These are phyloP conservation scores for Peziza echinospora DNA, from an alignment of 495 filamentous ascomycete genomes.

Conservation along the genomic window DNA sequence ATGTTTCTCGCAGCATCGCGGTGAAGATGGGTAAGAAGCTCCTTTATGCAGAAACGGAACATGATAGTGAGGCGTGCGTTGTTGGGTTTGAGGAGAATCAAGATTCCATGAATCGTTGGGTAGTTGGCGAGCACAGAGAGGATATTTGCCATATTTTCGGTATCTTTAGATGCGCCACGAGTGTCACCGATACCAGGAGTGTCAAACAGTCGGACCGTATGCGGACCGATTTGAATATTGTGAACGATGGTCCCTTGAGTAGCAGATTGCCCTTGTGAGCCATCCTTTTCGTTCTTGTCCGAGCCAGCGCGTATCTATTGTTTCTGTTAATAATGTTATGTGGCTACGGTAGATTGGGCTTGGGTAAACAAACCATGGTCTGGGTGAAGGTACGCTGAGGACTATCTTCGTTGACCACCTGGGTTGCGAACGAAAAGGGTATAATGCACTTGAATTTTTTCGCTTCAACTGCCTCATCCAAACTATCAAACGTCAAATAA, in stretches of 20 bases:
- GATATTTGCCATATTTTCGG: slow-evolving; percentile 26
- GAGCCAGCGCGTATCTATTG: slow-evolving; percentile 17
- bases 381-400: neutral
- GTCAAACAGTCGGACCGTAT: slow-evolving; percentile 24
- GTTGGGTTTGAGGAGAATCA: slow-evolving; percentile 29
- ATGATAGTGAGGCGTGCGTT: slow-evolving; percentile 21
- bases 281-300: slow-evolving; percentile 18
- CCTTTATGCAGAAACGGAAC: slow-evolving; percentile 24
- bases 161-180: slow-evolving; percentile 20
- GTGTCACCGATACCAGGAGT: slow-evolving; percentile 28
- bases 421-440: slow-evolving; percentile 22
- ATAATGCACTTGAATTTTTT: slow-evolving; percentile 20
- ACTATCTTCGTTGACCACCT: slow-evolving; percentile 12
- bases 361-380: slow-evolving; percentile 1
- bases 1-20: slow-evolving; percentile 22
- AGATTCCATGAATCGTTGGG: slow-evolving; percentile 24
- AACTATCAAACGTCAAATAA: slow-evolving; percentile 21
- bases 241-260: slow-evolving; percentile 24
- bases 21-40: slow-evolving; percentile 25
- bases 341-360: neutral
- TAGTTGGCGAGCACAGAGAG: slow-evolving; percentile 18
- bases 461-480: slow-evolving; percentile 19
- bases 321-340: slow-evolving; percentile 2
- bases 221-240: slow-evolving; percentile 11
- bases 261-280: slow-evolving; percentile 19